Conservation (phyloP, 148 eudicot genomes). For the Rhododendron ovatum region DNA sequence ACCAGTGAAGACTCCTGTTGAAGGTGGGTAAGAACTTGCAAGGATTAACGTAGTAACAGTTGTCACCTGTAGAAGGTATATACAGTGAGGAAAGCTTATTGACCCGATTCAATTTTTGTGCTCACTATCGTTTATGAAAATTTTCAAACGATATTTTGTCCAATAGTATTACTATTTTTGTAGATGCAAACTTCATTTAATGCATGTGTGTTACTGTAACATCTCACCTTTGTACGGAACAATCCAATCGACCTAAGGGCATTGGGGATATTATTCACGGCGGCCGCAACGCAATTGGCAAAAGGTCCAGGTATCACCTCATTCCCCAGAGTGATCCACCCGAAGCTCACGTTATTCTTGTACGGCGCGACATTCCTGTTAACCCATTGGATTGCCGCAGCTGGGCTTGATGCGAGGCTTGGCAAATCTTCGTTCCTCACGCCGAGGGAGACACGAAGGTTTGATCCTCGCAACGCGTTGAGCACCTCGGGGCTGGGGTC, state of each 20-base stretch:
- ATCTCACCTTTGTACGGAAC: background rate
- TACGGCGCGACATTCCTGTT: background rate
- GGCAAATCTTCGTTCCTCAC: background rate
- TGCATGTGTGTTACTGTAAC: background rate
- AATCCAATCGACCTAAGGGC: background rate
- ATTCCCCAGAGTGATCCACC: background rate
- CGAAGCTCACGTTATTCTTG: background rate
- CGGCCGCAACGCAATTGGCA: background rate
- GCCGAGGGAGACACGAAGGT: background rate
- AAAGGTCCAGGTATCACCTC: no score
- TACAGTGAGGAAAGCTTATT: no score
- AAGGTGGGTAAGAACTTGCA: conserved; percentile 14
- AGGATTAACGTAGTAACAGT: conserved; percentile 1
- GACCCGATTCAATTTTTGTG: no score
- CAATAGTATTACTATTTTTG: no score
- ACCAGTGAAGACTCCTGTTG: conserved; percentile 3
- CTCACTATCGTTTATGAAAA: no score
- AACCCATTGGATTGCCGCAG: background rate
- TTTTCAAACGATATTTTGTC: no score
- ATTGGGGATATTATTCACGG: background rate
- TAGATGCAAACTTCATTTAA: background rate
- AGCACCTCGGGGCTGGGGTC: background rate
- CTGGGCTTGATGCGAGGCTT: background rate
- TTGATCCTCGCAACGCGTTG: background rate
- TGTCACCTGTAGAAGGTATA: background rate